phyloP scores from a whole-genome alignment of 305 asterid species.

The Solanum hybrid region DNA sequence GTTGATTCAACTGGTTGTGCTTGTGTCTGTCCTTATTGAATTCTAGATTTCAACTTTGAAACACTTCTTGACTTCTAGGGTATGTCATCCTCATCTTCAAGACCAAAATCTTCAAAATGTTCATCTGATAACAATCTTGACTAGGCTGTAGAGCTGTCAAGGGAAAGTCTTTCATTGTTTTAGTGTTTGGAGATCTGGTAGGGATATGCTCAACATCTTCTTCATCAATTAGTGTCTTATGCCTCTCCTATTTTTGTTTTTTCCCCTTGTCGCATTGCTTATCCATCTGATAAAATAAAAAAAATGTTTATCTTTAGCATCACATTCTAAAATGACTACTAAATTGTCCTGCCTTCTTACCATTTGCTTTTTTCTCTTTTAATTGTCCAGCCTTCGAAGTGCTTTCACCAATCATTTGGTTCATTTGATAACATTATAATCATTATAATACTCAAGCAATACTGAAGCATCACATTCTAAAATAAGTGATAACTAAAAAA shows the following conservation, averaged over 20 bases:
- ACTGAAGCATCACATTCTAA: not conserved
- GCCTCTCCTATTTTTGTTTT: not conserved
- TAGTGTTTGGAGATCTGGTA: not conserved
- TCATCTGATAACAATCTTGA: not conserved
- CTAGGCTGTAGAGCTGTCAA: not conserved
- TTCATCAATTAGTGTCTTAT: not conserved
- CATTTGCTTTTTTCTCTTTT: no score
- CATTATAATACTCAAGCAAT: not conserved
- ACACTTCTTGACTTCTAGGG: not conserved
- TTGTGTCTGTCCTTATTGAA: not conserved
- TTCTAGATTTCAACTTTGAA: not conserved
- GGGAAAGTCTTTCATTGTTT: not conserved
- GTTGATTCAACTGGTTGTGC: not conserved
- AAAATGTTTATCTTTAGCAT: no score
- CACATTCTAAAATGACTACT: not conserved
- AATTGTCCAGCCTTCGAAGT: no score
- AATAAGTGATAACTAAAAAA: not conserved
- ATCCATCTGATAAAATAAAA: not conserved
- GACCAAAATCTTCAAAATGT: no score
- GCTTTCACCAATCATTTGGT: no score
- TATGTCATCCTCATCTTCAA: not conserved
- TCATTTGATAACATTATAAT: no score
- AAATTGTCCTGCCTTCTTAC: not conserved
- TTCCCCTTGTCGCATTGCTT: not conserved
- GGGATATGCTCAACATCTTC: not conserved